Conservation (phyloP, 176 grass and related monocot species). For the Panicum miliaceum region DNA sequence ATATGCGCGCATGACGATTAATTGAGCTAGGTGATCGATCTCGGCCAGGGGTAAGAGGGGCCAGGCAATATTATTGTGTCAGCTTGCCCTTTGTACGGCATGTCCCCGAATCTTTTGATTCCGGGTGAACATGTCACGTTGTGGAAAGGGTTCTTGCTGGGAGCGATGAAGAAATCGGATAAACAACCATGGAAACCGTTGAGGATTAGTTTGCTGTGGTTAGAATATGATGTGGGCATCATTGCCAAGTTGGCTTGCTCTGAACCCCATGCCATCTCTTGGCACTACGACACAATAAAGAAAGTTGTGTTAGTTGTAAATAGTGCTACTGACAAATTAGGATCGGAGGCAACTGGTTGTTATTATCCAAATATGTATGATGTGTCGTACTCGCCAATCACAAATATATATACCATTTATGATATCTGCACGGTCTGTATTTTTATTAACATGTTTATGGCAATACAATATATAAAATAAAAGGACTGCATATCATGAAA, state of each 20-base stretch:
- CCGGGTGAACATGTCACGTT: conserved; percentile 33
- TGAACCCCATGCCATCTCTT: background rate
- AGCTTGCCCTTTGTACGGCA: conserved; percentile 27
- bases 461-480: background rate
- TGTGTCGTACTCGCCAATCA: no score
- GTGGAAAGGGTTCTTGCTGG: conserved; percentile 33
- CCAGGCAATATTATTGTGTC: conserved; percentile 12
- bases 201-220: background rate
- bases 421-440: no score
- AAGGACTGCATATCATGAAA: background rate
- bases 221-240: background rate
- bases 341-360: background rate
- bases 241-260: background rate
- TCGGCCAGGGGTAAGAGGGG: background rate
- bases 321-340: background rate
- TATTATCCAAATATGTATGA: background rate
- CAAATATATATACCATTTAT: no score
- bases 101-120: conserved; percentile 35
- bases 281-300: background rate
- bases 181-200: conserved; percentile 10
- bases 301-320: background rate
- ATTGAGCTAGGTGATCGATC: conserved; percentile 13
- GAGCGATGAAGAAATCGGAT: background rate
- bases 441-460: no score
- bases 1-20: conserved; percentile 23